These are phyloP conservation scores for Fraxinus xanthoxyloides DNA, from an alignment of 305 asterid genomes.

Conservation along the genomic window DNA sequence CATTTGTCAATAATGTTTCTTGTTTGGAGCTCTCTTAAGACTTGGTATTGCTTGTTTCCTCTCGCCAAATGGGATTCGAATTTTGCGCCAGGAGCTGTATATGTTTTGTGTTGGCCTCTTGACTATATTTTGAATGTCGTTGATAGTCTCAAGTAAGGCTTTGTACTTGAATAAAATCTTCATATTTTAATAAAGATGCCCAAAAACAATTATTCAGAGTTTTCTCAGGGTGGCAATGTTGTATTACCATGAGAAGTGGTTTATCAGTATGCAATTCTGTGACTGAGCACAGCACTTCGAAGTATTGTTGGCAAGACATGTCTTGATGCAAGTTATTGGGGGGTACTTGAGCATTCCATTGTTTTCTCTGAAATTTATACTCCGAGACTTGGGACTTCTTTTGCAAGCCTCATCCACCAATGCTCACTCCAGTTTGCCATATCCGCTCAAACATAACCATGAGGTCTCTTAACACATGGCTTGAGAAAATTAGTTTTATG, in stretches of 20 bases:
- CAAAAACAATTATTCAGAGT: slow-evolving; percentile 21
- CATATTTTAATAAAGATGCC: slow-evolving; percentile 10
- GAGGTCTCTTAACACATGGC: slow-evolving; percentile 37
- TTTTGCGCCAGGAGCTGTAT: slow-evolving; percentile 26
- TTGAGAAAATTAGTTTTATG: slow-evolving; percentile 22
- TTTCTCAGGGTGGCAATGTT: slow-evolving; percentile 27
- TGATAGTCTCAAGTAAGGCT: slow-evolving; percentile 26
- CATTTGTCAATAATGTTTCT: slow-evolving; percentile 11
- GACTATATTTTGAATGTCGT: slow-evolving; percentile 23
- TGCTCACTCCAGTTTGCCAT: slow-evolving; percentile 43
- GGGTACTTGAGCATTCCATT: slow-evolving; percentile 38
- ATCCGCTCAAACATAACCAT: slow-evolving; percentile 41
- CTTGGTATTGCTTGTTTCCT: slow-evolving; percentile 26
- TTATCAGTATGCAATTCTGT: slow-evolving; percentile 28
- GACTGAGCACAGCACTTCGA: slow-evolving; percentile 29
- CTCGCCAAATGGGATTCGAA: neutral
- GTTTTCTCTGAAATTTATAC: slow-evolving; percentile 39
- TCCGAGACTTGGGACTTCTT: slow-evolving; percentile 39
- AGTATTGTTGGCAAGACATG: slow-evolving; percentile 27
- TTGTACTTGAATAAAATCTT: slow-evolving; percentile 24
- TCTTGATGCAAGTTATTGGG: slow-evolving; percentile 28
- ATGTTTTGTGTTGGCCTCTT: slow-evolving; percentile 24
- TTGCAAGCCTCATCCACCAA: slow-evolving; percentile 49
- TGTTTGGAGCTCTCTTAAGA: slow-evolving; percentile 7
- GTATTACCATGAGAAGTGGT: slow-evolving; percentile 25